Evolutionary conservation across 2,329 filamentous ascomycete species (phyloP), one percentile per base, ranked within the genome.

Genomic region (Calycina marina): DNA sequence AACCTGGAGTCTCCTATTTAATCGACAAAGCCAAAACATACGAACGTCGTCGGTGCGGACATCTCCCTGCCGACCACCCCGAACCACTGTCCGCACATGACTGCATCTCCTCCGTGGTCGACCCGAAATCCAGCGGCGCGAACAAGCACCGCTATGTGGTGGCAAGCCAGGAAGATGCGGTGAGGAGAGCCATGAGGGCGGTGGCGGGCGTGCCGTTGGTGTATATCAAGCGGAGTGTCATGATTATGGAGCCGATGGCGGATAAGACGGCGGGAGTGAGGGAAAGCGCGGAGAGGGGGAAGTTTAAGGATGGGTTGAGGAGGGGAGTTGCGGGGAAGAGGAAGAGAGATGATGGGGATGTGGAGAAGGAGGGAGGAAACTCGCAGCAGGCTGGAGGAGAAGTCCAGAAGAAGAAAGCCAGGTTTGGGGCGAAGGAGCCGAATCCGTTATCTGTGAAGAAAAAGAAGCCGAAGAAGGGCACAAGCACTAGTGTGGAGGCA

Each of bases 101-200:
- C 41, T 92, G 84, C 51, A 56, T 92, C 27, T 59, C 60, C 37
- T 71, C 68, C 31, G 80, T 93, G 5, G 73, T 96, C 33, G 86
- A 86, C 48, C 72, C 82, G 9, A 90, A 90, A 53, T 62, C 59
- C 31, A 72, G 62, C 39, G 67, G 69, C 24, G 67, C 68, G 36
- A 90, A 90, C 54, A 84, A 83, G 58, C 72, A 85, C 50, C 67
- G 77, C 37, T 88, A 88, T 50, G 70, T 84, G 9, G 75, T 88
- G 13, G 81, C 81, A 6, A 77, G 70, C 40, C 81, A 88, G 54
- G 76, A 78, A 41, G 55, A 62, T 14, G 68, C 72, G 25, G 64
- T 82, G 28, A 61, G 81, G 42, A 62, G 65, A 28, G 59, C 62
- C 42, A 64, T 88, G 59, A 66, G 80, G 31, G 57, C 56, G n/a